These are phyloP conservation scores for Forsythia viridissima DNA, from an alignment of 257 asterid genomes.

Conservation along the genomic window DNA sequence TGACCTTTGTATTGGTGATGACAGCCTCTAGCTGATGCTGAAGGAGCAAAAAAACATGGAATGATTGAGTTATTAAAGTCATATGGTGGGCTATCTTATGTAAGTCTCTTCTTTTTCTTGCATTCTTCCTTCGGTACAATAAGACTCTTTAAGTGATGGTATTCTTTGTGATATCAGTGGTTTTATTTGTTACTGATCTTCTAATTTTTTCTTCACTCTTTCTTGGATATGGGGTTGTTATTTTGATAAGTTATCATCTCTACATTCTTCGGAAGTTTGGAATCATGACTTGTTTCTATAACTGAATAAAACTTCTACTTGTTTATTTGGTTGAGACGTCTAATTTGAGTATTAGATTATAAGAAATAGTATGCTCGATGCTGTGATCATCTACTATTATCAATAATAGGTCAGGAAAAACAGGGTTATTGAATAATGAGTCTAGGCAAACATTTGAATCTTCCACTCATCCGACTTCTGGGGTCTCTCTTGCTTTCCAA, in stretches of 20 bases:
- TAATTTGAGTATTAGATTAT: background rate
- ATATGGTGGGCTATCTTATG: slow-evolving; percentile 85
- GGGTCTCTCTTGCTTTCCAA: background rate
- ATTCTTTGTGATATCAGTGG: slow-evolving; percentile 1
- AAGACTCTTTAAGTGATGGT: background rate
- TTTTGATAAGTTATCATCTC: background rate
- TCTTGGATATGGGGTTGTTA: background rate
- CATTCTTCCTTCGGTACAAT: slow-evolving; percentile 4
- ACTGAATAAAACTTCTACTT: background rate
- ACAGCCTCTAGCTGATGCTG: slow-evolving; percentile 99
- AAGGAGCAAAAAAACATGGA: slow-evolving; percentile 73
- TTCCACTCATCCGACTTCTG: background rate
- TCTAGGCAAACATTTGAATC: background rate
- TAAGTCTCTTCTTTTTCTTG: slow-evolving; percentile 45
- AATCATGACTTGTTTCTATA: background rate
- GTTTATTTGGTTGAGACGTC: background rate
- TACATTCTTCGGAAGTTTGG: background rate
- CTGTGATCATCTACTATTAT: background rate
- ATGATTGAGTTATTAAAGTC: slow-evolving; percentile 76
- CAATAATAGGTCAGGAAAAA: background rate
- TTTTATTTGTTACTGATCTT: background rate
- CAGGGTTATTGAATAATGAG: background rate
- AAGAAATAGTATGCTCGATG: background rate
- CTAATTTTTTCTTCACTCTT: background rate
- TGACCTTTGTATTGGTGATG: slow-evolving; percentile 26